Base-by-base conservation (phyloP, 78 protist genomes). In the Pelomyxa schiedti region DNA sequence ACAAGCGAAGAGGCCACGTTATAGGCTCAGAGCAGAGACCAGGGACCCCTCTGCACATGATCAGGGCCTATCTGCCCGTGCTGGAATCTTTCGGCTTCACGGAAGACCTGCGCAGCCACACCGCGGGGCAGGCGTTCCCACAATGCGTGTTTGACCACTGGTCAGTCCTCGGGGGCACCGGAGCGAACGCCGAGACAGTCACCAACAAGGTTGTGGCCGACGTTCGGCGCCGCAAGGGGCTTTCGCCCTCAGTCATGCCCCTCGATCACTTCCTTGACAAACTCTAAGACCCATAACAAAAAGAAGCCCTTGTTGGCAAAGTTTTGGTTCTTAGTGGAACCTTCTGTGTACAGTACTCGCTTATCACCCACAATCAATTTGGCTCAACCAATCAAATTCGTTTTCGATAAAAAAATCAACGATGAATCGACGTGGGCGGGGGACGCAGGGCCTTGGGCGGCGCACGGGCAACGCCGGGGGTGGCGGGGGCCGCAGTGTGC, bases 21-120 rank as follows among this genome's bases (percentile, higher is more conserved):
- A 35, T 96, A 74, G 88, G 67, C 42, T 95, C 92, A 84, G 86
- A 79, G 47, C 92, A 73, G 72, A 72, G 86, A 38, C 84, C 84
- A 2, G 93, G 96, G 0, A 67, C 93, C 30, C 90, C 91, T 42
- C 76, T 92, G 75, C 58, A 16, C 58, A 68, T 64, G 80, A 66
- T 39, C 70, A 88, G 86, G 82, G 96, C 97, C 9, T 75, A 94
- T 83, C 76, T 98, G 47, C 99, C 99, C 42, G 99, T 98, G 66
- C 40, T 69, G 29, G 98, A 97, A 88, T 97, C 99, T 26, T 97
- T 97, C 93, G 98, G 99, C 24, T 89, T 98, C 90, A 81, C 85
- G 1, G 81, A 89, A 41, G 97, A 87, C 65, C 93, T 96, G 22
- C 94, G 97, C 37, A 47, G 95, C n/a, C 30, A 76, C 82, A 94